Evolutionary conservation across 768 basidiomycete genomes (phyloP).

Genomic region (Clathrus columnatus): DNA sequence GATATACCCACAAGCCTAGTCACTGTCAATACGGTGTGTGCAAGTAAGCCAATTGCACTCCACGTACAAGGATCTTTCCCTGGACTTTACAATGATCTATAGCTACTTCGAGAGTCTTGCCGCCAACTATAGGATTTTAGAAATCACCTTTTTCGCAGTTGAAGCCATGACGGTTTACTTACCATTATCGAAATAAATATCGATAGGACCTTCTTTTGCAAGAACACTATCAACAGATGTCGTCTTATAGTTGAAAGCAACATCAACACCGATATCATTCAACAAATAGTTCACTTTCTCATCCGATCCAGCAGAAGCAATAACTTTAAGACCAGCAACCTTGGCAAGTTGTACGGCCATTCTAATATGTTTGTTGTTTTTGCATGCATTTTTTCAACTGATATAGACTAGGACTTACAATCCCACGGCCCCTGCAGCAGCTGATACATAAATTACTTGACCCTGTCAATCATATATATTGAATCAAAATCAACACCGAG

Average conservation of each 20-base stretch:
- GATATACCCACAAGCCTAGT: constrained; percentile 25
- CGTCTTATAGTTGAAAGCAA: constrained; percentile 70
- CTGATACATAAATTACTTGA: constrained; percentile 27
- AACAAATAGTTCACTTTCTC: constrained; percentile 55
- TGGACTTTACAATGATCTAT: constrained; percentile 33
- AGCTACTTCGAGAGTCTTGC: constrained; percentile 48
- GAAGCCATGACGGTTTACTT: neutral
- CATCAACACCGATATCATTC: constrained; percentile 51
- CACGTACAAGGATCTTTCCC: constrained; percentile 38
- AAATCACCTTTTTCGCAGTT: neutral
- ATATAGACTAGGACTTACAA: constrained; percentile 15
- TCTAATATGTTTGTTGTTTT: no score
- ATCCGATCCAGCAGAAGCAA: constrained; percentile 61
- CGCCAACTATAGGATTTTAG: constrained; percentile 34
- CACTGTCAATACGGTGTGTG: neutral
- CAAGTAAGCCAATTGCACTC: neutral
- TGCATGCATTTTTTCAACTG: no score
- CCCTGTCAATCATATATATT: constrained; percentile 14
- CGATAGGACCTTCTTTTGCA: constrained; percentile 45
- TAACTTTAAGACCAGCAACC: constrained; percentile 44
- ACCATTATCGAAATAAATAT: constrained; percentile 29
- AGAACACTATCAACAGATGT: constrained; percentile 42
- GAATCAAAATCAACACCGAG: neutral
- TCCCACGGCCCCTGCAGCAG: constrained; percentile 28
- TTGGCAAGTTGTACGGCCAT: constrained; percentile 36